Conservation (phyloP, 2,329 filamentous ascomycete species). For the Phialemoniopsis sp. region DNA sequence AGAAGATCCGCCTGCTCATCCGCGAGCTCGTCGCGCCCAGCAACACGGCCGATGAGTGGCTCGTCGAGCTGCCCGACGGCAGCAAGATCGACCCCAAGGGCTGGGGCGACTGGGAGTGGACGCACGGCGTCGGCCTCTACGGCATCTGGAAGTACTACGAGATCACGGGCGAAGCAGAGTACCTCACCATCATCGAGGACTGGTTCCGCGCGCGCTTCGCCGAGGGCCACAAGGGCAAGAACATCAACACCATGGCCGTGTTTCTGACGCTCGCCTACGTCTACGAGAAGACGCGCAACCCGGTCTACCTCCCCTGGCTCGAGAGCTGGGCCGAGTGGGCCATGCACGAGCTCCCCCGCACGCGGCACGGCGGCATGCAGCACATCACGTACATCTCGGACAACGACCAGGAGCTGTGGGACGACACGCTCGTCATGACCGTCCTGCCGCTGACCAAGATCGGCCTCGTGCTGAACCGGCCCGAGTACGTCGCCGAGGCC, state of each 20-base stretch:
- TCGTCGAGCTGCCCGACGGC: constrained; percentile 67
- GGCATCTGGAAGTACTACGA: constrained; percentile 80
- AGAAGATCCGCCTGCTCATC: constrained; percentile 62
- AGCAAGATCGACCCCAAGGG: constrained; percentile 80
- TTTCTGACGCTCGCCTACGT: constrained; percentile 72
- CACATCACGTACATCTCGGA: constrained; percentile 69
- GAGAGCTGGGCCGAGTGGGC: constrained; percentile 82
- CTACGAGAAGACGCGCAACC: constrained; percentile 70
- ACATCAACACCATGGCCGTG: constrained; percentile 83
- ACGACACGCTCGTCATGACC: constrained; percentile 87
- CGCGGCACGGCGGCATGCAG: constrained; percentile 68
- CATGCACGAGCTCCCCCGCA: constrained; percentile 70
- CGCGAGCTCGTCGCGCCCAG: constrained; percentile 73
- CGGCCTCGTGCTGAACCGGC: constrained; percentile 63
- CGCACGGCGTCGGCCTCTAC: constrained; percentile 75
- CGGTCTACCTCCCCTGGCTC: constrained; percentile 70
- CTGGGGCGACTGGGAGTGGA: constrained; percentile 83
- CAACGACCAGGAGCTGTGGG: constrained; percentile 76
- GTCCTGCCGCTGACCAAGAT: constrained; percentile 79
- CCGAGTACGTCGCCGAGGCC: constrained; percentile 72
- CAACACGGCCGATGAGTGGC: constrained; percentile 70
- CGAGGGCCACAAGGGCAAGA: constrained; percentile 72
- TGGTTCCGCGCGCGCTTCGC: constrained; percentile 70
- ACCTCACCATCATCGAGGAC: constrained; percentile 62
- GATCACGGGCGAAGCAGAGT: constrained; percentile 57